phyloP scores from a whole-genome alignment of 345 rosid genomes.

The Bruguiera gymnorhiza region DNA sequence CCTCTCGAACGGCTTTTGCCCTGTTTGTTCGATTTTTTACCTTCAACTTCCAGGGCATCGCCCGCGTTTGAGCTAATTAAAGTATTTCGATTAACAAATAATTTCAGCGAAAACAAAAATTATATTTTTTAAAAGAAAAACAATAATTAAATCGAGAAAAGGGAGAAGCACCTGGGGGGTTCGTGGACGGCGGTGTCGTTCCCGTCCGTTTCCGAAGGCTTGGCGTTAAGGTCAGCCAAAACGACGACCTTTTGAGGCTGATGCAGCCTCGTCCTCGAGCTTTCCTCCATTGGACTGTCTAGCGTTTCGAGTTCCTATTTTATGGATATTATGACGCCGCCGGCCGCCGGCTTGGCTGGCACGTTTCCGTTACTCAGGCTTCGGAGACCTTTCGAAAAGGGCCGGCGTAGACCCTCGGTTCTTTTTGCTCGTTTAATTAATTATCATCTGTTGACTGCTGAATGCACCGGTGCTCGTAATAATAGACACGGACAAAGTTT shows the following conservation, averaged over 20 bases:
- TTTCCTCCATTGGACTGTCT: constrained; percentile 29
- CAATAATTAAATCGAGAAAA: not conserved
- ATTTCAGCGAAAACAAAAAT: constrained; percentile 20
- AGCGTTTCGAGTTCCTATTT: constrained; percentile 47
- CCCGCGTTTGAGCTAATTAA: constrained; percentile 39
- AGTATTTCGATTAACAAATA: constrained; percentile 43
- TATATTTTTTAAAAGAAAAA: not conserved
- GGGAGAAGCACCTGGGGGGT: constrained; percentile 16
- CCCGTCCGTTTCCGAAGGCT: constrained; percentile 77
- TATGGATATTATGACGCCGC: constrained; percentile 19
- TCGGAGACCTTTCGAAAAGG: too few species aligned
- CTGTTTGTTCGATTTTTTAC: constrained; percentile 45
- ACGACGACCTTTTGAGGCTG: constrained; percentile 57
- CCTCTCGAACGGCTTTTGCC: constrained; percentile 69
- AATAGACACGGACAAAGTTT: too few species aligned
- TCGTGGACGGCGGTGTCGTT: constrained; percentile 34
- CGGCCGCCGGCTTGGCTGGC: constrained; percentile 7
- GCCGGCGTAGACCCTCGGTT: too few species aligned
- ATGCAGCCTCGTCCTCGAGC: constrained; percentile 15
- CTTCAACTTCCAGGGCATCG: constrained; percentile 54
- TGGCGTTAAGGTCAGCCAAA: constrained; percentile 87
- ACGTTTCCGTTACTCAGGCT: constrained; percentile 8
- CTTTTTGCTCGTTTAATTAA: too few species aligned
- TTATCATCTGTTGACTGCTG: too few species aligned
- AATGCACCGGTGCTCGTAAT: too few species aligned